These are phyloP conservation scores for Curvularia sp. DNA, from an alignment of 2,329 filamentous ascomycete genomes.

Conservation along the genomic window DNA sequence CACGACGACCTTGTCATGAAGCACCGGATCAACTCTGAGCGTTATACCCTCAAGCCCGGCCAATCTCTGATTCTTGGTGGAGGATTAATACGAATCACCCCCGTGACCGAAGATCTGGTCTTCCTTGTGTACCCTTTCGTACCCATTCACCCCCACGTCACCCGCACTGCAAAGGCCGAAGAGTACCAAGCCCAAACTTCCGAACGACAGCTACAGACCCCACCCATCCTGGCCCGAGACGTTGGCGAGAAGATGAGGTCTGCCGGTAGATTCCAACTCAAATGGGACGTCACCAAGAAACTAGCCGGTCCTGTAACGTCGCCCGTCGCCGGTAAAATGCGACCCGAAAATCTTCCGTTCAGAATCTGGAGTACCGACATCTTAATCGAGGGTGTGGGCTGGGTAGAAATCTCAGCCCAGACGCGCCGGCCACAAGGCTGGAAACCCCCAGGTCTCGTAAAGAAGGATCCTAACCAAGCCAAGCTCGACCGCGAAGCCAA, in stretches of 20 bases:
- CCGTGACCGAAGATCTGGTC: constrained; percentile 67
- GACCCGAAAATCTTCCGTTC: constrained; percentile 76
- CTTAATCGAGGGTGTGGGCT: constrained; percentile 89
- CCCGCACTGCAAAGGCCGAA: constrained; percentile 79
- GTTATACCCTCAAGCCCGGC: constrained; percentile 73
- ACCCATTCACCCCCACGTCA: constrained; percentile 76
- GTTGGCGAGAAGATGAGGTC: constrained; percentile 46
- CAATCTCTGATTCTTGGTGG: constrained; percentile 81
- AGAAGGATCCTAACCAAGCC: constrained; percentile 51
- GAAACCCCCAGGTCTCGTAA: constrained; percentile 54
- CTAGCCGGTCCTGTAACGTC: constrained; percentile 76
- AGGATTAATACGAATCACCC: constrained; percentile 86
- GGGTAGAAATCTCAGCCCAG: constrained; percentile 88
- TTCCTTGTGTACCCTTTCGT: constrained; percentile 89
- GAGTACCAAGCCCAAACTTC: constrained; percentile 67
- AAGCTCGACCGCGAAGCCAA: constrained; percentile 22
- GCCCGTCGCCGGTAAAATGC: constrained; percentile 66
- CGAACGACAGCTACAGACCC: constrained; percentile 66
- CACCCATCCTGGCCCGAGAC: constrained; percentile 63
- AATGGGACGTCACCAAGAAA: constrained; percentile 81
- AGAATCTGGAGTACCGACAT: constrained; percentile 81
- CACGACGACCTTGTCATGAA: constrained; percentile 79
- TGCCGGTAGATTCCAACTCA: constrained; percentile 77
- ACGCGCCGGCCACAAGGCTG: constrained; percentile 61
- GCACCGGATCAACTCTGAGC: constrained; percentile 73